Conservation (phyloP, 2,329 filamentous ascomycete species). For the Talaromyces sp. region DNA sequence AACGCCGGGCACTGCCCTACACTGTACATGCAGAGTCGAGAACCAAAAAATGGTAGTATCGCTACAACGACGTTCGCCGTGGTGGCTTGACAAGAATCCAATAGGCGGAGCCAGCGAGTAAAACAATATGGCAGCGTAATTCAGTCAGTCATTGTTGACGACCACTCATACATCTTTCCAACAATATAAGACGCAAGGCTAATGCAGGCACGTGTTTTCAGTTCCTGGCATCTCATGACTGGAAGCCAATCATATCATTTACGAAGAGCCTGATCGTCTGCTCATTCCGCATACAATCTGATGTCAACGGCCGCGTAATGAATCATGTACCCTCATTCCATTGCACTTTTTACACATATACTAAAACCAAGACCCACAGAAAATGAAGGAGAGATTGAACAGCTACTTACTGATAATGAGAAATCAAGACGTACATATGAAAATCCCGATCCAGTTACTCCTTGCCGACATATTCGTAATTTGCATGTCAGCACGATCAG, state of each 20-base stretch:
- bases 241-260: not conserved
- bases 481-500: not conserved
- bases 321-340: constrained; percentile 2
- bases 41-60: not conserved
- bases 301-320: constrained; percentile 12
- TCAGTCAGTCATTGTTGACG: not conserved
- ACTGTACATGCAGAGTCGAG: not conserved
- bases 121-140: not conserved
- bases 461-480: not conserved
- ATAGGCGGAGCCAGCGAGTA: not conserved
- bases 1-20: not conserved
- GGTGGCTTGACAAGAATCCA: not conserved
- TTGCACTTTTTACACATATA: not conserved
- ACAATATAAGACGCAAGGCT: not conserved
- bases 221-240: not conserved
- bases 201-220: constrained; percentile 10
- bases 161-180: not conserved
- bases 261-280: not conserved
- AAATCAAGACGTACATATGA: not conserved
- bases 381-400: not conserved
- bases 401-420: not conserved
- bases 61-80: not conserved
- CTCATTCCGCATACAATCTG: constrained; percentile 6
- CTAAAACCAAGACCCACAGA: not conserved
- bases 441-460: not conserved